Evolutionary conservation across 768 basidiomycete species (phyloP).

Genomic region (Auricularia sp.): DNA sequence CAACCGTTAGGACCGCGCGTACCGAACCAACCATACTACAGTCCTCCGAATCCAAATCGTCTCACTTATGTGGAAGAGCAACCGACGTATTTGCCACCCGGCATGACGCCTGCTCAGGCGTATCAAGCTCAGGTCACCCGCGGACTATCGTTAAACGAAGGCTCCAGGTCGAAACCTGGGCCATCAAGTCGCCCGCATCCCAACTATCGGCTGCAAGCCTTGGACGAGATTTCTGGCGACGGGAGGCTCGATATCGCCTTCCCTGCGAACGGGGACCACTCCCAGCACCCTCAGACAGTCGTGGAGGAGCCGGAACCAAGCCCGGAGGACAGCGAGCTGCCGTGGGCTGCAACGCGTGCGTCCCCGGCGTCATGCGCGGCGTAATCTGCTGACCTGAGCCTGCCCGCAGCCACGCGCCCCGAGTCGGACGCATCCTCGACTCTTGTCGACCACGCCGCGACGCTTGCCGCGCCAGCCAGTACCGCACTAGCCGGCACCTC

Average conservation of each 20-base stretch:
- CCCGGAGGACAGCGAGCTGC: constrained; percentile 41
- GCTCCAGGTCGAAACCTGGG: not conserved
- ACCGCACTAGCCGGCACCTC: not conserved
- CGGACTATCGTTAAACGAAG: not conserved
- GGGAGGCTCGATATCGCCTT: not conserved
- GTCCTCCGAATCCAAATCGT: constrained; percentile 5
- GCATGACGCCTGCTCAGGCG: constrained; percentile 67
- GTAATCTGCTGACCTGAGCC: constrained; percentile 1
- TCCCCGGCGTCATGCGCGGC: not conserved
- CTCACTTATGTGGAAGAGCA: constrained; percentile 19
- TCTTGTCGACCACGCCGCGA: constrained; percentile 25
- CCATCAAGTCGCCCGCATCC: not conserved
- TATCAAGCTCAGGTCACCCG: constrained; percentile 60
- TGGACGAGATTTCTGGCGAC: not conserved
- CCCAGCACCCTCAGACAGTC: not conserved
- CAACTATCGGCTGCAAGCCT: not conserved
- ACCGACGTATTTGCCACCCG: constrained; percentile 34
- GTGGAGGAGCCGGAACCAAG: constrained; percentile 1
- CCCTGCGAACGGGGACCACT: not conserved
- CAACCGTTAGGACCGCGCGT: constrained; percentile 16
- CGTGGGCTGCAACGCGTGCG: constrained; percentile 32
- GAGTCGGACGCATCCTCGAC: constrained; percentile 30
- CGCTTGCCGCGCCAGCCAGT: not conserved
- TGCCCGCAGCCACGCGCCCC: not conserved
- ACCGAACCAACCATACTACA: constrained; percentile 14